Evolutionary conservation across 192 early-diverging fungal species (phyloP).

Genomic region (Coemansia sp.): DNA sequence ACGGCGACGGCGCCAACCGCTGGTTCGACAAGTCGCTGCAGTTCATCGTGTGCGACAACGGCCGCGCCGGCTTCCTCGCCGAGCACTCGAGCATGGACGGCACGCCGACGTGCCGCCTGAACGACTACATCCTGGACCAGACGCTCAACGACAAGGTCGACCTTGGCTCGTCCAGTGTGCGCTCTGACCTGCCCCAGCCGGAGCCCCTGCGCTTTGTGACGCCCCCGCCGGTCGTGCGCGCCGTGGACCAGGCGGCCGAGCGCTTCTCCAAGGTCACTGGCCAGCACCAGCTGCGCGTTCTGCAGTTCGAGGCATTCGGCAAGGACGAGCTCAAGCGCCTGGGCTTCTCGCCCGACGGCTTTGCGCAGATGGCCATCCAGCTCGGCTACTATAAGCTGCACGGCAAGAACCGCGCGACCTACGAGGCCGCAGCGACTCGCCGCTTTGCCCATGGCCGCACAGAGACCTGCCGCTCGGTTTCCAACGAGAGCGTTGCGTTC

Average conservation of each 20-base stretch:
- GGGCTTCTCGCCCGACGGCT: slow-evolving; percentile 76
- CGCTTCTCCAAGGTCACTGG: slow-evolving; percentile 78
- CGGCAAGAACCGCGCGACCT: slow-evolving; percentile 75
- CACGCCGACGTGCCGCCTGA: slow-evolving; percentile 82
- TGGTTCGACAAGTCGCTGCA: slow-evolving; percentile 97
- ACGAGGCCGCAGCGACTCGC: slow-evolving; percentile 87
- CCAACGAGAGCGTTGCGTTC: slow-evolving; percentile 71
- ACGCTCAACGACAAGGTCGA: slow-evolving; percentile 64
- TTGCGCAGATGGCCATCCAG: slow-evolving; percentile 92
- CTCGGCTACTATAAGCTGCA: slow-evolving; percentile 95
- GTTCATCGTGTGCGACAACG: slow-evolving; percentile 97
- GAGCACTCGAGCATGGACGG: slow-evolving; percentile 97
- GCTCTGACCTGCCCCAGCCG: slow-evolving; percentile 63
- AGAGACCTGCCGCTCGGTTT: slow-evolving; percentile 84
- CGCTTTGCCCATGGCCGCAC: slow-evolving; percentile 92
- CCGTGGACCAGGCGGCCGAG: slow-evolving; percentile 64
- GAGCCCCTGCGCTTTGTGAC: slow-evolving; percentile 70
- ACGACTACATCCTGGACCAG: slow-evolving; percentile 70
- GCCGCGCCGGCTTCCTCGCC: slow-evolving; percentile 90
- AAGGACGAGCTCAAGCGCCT: slow-evolving; percentile 91
- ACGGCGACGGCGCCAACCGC: slow-evolving; percentile 94
- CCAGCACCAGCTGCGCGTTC: slow-evolving; percentile 79
- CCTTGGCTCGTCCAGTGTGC: slow-evolving; percentile 60
- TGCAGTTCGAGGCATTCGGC: slow-evolving; percentile 84
- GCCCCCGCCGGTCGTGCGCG: slow-evolving; percentile 56